phyloP scores from a whole-genome alignment of 305 asterid species.

The Rubia tinctorum region DNA sequence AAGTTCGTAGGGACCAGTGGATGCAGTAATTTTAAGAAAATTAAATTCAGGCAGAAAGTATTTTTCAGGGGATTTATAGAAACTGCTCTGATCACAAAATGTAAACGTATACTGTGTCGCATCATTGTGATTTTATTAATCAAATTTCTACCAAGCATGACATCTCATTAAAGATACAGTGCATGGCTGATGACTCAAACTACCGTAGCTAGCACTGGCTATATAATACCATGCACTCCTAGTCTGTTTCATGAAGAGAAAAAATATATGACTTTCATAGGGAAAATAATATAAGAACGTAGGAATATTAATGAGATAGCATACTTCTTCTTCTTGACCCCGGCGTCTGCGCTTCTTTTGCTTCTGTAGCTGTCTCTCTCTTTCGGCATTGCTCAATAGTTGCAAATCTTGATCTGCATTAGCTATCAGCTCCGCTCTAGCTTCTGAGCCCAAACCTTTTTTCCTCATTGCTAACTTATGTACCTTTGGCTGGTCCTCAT shows the following conservation, averaged over 20 bases:
- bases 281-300: not conserved
- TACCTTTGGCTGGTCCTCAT: conserved; percentile 59
- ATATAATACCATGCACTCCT: not conserved
- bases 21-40: not conserved
- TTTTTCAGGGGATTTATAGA: not conserved
- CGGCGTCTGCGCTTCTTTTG: conserved; percentile 90
- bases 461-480: conserved; percentile 75
- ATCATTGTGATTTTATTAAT: not conserved
- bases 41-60: not conserved
- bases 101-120: not conserved
- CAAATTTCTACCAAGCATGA: not conserved
- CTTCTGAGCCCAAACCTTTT: conserved; percentile 93
- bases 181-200: not conserved
- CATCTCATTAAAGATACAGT: not conserved
- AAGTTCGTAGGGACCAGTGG: not conserved
- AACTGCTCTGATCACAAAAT: not conserved
- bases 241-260: not conserved
- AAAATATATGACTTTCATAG: not conserved
- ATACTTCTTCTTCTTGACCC: conserved; percentile 96
- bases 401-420: conserved; percentile 85
- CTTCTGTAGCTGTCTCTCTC: conserved; percentile 72
- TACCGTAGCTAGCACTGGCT: not conserved
- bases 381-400: conserved; percentile 80
- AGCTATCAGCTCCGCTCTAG: conserved; percentile 79
- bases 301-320: conserved; percentile 19